A percentile compares a stretch with the other conserved stretches of the same genome.
Evolutionary conservation across 2,329 filamentous ascomycete species (phyloP).

Genomic region (Dryadomyces sulphureus): DNA sequence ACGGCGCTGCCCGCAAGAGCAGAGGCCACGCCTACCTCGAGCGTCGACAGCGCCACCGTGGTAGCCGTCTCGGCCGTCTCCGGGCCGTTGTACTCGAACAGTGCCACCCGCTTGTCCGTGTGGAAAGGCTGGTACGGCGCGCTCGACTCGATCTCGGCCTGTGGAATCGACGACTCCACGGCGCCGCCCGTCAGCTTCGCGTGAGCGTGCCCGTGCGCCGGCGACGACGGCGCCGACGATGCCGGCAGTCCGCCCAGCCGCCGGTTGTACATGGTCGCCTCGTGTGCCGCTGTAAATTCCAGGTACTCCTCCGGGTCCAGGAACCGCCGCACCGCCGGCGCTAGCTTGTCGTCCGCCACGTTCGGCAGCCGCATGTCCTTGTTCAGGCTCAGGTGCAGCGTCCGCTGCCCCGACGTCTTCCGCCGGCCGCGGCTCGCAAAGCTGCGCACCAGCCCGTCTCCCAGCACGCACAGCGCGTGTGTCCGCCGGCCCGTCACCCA

Average conservation of each 20-base stretch:
- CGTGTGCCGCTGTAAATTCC: slow-evolving; percentile 32
- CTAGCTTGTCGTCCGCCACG: slow-evolving; percentile 44
- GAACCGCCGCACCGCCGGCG: slow-evolving; percentile 39
- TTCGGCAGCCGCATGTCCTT: slow-evolving; percentile 52
- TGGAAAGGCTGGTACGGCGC: slow-evolving; percentile 94
- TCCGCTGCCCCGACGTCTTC: slow-evolving; percentile 36
- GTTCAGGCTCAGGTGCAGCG: slow-evolving; percentile 41
- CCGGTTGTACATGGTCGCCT: too few species aligned
- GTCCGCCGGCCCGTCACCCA: slow-evolving; percentile 51
- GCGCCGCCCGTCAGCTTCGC: slow-evolving; percentile 23
- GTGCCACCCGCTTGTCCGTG: slow-evolving; percentile 69
- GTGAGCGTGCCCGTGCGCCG: slow-evolving; percentile 10
- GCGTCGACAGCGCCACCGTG: neutral
- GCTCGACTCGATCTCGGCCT: slow-evolving; percentile 88
- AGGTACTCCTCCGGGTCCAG: slow-evolving; percentile 42
- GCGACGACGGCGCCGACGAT: slow-evolving; percentile 14
- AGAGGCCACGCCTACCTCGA: neutral
- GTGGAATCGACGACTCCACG: slow-evolving; percentile 50
- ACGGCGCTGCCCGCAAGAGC: too few species aligned
- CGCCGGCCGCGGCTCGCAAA: slow-evolving; percentile 46
- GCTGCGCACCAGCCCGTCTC: slow-evolving; percentile 49
- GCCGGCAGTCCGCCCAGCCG: slow-evolving; percentile 16
- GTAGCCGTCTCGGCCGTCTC: neutral
- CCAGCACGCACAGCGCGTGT: slow-evolving; percentile 49
- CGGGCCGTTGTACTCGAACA: slow-evolving; percentile 47